Base-by-base conservation (phyloP, 805 yeast species). In the Candida broadrunensis region DNA sequence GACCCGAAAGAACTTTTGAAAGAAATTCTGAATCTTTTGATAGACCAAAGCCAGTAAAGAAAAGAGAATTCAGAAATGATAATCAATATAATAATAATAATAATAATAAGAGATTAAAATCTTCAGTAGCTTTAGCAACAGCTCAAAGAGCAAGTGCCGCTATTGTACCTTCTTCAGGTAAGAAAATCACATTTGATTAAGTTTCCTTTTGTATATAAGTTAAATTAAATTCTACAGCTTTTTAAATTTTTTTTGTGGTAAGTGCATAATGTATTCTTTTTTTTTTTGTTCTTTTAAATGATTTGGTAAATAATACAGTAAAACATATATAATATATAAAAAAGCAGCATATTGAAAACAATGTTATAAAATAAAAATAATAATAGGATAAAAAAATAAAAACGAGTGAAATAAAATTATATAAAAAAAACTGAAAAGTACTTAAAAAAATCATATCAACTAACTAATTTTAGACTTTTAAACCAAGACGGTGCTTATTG, bases 131-230 rank as follows among this genome's bases (percentile, higher is more conserved):
- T 0, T 73, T 91, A 52, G 91, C 96, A 2, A 72, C 72, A 13
- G 97, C 98, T 3, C 95, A 78, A 65, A 81, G 98, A 68, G 95
- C 82, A 7, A 83, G 87, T 54, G 88, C 88, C 15, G 90, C 95
- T 5, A 87, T 91, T 57, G 95, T 89, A 21, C 80, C 87, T 37
- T 85, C 97, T 1, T 72, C 82, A n/a, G 98, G 98, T 60, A 90
- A 87, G 65, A 91, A 89, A 60, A 72, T 76, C 31, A 83, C 77
- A 5, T 88, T 88, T 57, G 84, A 83, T 50, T 78, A 60, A 47
- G 5, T 21, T 21, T 21, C 14, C 12, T n/a, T 13, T 5, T 25
- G 29, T 25, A 25, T 25, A 25, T 25, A 7, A 25, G 29, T 25
- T 13, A 9, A 9, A 25, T 25, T 25, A 9, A 25, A 6, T 9